Evolutionary conservation across 257 asterid genomes (phyloP).

Genomic region (Capsicum baccatum): DNA sequence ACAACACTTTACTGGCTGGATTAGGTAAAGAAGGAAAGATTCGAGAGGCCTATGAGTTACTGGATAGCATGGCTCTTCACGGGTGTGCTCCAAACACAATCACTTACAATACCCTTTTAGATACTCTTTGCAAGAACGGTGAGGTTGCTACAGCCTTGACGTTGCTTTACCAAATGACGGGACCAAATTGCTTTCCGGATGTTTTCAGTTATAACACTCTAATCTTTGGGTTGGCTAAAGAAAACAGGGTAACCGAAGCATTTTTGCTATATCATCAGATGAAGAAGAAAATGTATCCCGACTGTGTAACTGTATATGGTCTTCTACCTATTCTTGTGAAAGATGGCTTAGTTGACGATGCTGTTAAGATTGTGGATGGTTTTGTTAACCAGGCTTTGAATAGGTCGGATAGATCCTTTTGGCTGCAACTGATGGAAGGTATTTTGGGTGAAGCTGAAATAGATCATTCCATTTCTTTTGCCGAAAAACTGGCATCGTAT

Average conservation of each 20-base stretch:
- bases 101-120: constrained; percentile 82
- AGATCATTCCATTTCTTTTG: constrained; percentile 57
- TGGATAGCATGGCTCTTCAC: constrained; percentile 63
- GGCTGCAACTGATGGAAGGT: constrained; percentile 76
- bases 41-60: constrained; percentile 66
- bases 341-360: constrained; percentile 69
- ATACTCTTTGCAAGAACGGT: constrained; percentile 82
- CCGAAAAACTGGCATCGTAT: constrained; percentile 55
- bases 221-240: constrained; percentile 77
- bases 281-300: constrained; percentile 73
- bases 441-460: constrained; percentile 68
- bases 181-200: constrained; percentile 70
- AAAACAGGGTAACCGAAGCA: constrained; percentile 71
- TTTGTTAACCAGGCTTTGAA: constrained; percentile 46
- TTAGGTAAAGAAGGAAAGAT: constrained; percentile 80
- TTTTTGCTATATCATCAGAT: constrained; percentile 91
- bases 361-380: constrained; percentile 60
- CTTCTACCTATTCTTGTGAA: constrained; percentile 79
- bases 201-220: constrained; percentile 81
- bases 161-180: constrained; percentile 73
- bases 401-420: constrained; percentile 50
- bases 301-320: constrained; percentile 66
- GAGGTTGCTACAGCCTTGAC: constrained; percentile 73
- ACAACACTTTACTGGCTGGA: constrained; percentile 92
- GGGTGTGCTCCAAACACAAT: constrained; percentile 86